phyloP scores from a whole-genome alignment of 305 asterid genomes.

The Withania somnifera region DNA sequence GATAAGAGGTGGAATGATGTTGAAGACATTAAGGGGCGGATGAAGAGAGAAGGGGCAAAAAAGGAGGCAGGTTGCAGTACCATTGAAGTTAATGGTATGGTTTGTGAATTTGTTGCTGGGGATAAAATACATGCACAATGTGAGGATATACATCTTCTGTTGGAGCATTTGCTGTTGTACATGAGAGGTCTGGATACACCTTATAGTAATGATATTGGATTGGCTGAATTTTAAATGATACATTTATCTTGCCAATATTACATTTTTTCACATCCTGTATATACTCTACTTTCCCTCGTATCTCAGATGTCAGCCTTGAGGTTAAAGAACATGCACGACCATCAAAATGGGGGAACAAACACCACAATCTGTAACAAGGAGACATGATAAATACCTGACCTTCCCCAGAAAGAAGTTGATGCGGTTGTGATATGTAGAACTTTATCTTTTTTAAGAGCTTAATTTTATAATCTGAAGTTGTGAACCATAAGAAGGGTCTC shows the following conservation, averaged over 20 bases:
- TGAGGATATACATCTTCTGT: conserved; percentile 26
- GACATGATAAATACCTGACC: neutral
- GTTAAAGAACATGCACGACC: neutral
- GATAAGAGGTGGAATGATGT: conserved; percentile 86
- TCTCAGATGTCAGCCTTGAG: neutral
- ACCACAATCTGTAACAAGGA: neutral
- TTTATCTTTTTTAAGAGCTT: neutral
- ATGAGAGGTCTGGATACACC: conserved; percentile 32
- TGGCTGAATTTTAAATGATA: conserved; percentile 14
- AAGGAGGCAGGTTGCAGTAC: conserved; percentile 72
- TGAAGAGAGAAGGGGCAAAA: conserved; percentile 66
- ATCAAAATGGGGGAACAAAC: neutral
- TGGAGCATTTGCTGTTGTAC: conserved; percentile 49
- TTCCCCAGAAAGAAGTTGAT: neutral
- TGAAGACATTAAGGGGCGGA: conserved; percentile 51
- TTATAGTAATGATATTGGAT: conserved; percentile 20
- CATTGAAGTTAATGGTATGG: conserved; percentile 44
- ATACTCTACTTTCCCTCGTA: neutral
- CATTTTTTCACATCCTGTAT: neutral
- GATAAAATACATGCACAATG: conserved; percentile 34
- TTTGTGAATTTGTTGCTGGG: conserved; percentile 63
- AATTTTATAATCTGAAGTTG: neutral
- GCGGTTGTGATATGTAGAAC: neutral
- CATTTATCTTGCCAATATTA: neutral
- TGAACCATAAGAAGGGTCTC: neutral